phyloP scores from a whole-genome alignment of 345 rosid genomes.

The Salix suchowensis region DNA sequence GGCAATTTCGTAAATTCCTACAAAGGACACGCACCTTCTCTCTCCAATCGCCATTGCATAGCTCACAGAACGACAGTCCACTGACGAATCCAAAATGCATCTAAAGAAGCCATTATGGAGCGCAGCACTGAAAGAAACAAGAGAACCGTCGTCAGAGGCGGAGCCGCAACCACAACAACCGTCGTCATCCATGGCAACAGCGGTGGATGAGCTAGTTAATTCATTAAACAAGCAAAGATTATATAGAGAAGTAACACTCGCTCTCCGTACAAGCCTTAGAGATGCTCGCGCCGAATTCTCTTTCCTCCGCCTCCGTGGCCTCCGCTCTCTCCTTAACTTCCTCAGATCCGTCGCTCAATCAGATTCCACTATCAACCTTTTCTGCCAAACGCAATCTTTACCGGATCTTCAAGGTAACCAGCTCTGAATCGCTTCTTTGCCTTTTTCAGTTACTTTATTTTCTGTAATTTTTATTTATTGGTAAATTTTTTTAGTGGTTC shows the following conservation, averaged over 20 bases:
- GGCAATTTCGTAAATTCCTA: too few species aligned
- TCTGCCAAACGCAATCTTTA: slow-evolving; percentile 66
- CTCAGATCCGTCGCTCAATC: slow-evolving; percentile 71
- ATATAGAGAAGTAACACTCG: slow-evolving; percentile 84
- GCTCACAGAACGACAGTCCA: not conserved
- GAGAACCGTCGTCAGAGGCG: not conserved
- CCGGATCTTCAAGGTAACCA: slow-evolving; percentile 70
- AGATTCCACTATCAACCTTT: slow-evolving; percentile 63
- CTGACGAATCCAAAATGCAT: not conserved
- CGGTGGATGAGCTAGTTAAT: slow-evolving; percentile 61
- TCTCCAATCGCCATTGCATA: too few species aligned
- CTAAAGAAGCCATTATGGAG: slow-evolving; percentile 26
- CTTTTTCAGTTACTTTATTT: not conserved
- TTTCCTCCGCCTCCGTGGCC: slow-evolving; percentile 86
- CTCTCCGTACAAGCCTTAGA: slow-evolving; percentile 76
- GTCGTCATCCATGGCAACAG: slow-evolving; percentile 35
- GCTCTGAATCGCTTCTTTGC: not conserved
- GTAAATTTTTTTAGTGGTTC: slow-evolving; percentile 53
- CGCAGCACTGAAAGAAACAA: slow-evolving; percentile 13
- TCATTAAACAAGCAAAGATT: slow-evolving; percentile 59
- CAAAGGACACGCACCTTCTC: too few species aligned
- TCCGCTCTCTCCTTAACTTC: slow-evolving; percentile 76
- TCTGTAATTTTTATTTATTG: not conserved
- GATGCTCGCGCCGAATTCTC: slow-evolving; percentile 91
- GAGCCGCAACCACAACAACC: slow-evolving; percentile 7